Conservation (phyloP, 345 rosid genomes). For the Rhodomyrtus tomentosa region DNA sequence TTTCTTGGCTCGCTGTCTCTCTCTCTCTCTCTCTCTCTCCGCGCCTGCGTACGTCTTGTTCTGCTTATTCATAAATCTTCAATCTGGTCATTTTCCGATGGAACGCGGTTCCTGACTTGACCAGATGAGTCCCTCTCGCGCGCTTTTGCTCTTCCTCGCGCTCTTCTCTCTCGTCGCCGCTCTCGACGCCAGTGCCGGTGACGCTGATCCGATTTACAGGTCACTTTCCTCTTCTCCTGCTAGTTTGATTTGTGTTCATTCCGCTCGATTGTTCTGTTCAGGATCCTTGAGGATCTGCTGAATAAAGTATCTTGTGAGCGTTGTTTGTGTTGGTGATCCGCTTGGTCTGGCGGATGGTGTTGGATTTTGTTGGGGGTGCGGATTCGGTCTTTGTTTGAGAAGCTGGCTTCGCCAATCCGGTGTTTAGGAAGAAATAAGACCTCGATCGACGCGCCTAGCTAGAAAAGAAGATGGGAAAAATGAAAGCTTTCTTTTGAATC, state of each 20-base stretch:
- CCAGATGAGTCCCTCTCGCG: conserved; percentile 23
- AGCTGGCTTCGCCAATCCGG: background rate
- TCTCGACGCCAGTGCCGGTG: conserved; percentile 68
- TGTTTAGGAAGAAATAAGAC: background rate
- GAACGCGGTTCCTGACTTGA: background rate
- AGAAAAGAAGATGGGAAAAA: background rate
- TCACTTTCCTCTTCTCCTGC: conserved; percentile 5
- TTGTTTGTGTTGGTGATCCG: background rate
- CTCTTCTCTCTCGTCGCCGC: conserved; percentile 15
- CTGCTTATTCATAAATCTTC: background rate
- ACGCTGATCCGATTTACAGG: conserved; percentile 83
- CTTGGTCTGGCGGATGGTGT: background rate
- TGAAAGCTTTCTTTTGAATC: background rate
- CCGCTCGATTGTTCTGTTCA: background rate
- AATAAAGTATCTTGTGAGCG: background rate
- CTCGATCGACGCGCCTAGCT: background rate
- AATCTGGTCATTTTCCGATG: background rate
- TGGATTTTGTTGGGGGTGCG: background rate
- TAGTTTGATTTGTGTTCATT: background rate
- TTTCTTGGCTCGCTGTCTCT: background rate
- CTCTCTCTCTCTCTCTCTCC: background rate
- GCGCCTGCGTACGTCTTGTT: background rate
- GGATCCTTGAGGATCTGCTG: background rate
- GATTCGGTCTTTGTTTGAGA: background rate
- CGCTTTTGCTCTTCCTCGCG: conserved; percentile 23